phyloP scores from a whole-genome alignment of 2,329 filamentous ascomycete genomes.

The Didymella pinodella region DNA sequence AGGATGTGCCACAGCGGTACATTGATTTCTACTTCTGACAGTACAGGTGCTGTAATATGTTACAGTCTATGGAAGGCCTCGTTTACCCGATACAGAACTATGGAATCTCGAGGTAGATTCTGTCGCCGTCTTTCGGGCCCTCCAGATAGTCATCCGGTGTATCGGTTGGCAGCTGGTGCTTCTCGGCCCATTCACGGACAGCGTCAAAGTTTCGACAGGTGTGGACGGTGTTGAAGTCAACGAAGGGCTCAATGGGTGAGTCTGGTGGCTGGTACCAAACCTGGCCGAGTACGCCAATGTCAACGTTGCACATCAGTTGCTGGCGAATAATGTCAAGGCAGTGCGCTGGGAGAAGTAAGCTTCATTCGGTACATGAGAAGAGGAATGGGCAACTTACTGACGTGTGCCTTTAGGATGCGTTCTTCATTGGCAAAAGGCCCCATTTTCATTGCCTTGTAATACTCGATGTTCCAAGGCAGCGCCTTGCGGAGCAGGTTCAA shows the following conservation, averaged over 20 bases:
- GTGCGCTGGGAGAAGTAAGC: constrained; percentile 51
- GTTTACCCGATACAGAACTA: constrained; percentile 1
- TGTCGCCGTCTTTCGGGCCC: constrained; percentile 47
- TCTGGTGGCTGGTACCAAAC: constrained; percentile 64
- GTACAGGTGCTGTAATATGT: background rate
- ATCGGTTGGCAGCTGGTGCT: constrained; percentile 57
- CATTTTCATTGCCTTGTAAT: constrained; percentile 61
- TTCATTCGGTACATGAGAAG: background rate
- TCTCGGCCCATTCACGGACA: constrained; percentile 63
- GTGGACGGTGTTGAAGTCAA: constrained; percentile 69
- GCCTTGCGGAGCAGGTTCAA: constrained; percentile 68
- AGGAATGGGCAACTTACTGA: constrained; percentile 57
- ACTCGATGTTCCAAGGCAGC: constrained; percentile 66
- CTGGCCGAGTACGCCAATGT: constrained; percentile 67
- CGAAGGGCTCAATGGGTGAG: constrained; percentile 61
- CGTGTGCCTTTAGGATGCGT: constrained; percentile 62
- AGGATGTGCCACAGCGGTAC: constrained; percentile 20
- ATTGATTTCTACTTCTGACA: constrained; percentile 18
- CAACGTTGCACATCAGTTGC: constrained; percentile 69
- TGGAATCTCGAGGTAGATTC: constrained; percentile 37
- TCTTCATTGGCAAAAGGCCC: constrained; percentile 66
- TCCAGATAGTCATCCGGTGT: constrained; percentile 53
- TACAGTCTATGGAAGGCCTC: constrained; percentile 5
- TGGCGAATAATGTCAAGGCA: constrained; percentile 70
- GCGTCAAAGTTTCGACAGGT: constrained; percentile 66